Base-by-base conservation (phyloP, 495 filamentous ascomycete genomes). In the Podospora australis region DNA sequence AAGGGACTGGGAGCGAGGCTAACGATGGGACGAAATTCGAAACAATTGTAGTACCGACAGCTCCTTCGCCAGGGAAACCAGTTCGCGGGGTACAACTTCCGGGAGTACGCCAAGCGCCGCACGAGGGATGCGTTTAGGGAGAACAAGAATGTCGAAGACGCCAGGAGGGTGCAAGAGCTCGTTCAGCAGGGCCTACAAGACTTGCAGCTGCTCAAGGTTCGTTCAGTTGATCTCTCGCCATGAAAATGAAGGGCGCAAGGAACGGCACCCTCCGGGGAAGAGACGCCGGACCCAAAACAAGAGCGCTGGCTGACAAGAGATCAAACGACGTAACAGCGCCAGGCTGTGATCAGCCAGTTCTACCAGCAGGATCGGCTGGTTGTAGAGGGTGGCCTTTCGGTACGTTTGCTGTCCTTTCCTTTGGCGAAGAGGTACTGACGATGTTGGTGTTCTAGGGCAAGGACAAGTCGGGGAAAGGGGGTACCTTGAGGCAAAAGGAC, bases 81-180 rank as follows among this genome's bases (percentile, higher is more conserved):
- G 56, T 98, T 97, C 67, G 81, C 90, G 44, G 77, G 83, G 52
- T 98, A 96, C 76, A 97, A 96, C 67, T 98, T 96, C 77, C 81
- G 92, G 63, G 91, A 97, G 58, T 98, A 96, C 70, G 90, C 94
- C 23, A 87, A 80, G 63, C 82, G 94, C 48, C 79, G 92, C 61
- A 91, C 92, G 57, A 73, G 73, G 58, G 92, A 96, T 72, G 80
- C 87, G 8, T 98, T 98, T 65, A 78, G 86, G 48, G 90, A 91
- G 65, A 77, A 94, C 62, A 75, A 74, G 46, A 71, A 72, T 50
- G 73, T 77, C 10, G 79, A 87, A 50, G 90, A 92, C 44, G 64
- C 67, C 36, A 73, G 90, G 53, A 72, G 74, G 68, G 77, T 94
- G 64, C 89, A 96, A 65, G 88, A 92, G 62, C 70, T 96, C 62